These are phyloP conservation scores for Vairimorpha necatrix DNA, from an alignment of 371 early-diverging fungal species.

Conservation along the genomic window DNA sequence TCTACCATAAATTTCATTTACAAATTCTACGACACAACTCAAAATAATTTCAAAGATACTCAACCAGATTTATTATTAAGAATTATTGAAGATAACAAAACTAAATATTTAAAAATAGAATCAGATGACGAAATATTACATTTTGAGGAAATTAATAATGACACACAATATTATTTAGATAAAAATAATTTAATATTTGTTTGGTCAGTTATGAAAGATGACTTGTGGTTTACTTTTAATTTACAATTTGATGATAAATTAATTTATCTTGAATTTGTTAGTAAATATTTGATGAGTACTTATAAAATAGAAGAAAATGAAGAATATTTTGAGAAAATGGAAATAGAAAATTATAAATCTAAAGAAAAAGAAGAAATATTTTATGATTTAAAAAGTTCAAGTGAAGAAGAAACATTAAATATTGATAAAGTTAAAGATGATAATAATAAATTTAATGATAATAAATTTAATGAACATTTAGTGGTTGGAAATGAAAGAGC, in stretches of 20 bases:
- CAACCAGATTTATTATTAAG: neutral
- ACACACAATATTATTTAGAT: conserved; percentile 65
- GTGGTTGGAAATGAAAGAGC: conserved; percentile 58
- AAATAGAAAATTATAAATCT: conserved; percentile 40
- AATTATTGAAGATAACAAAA: conserved; percentile 22
- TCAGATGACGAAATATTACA: conserved; percentile 57
- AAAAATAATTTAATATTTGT: conserved; percentile 61
- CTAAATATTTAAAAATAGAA: conserved; percentile 54
- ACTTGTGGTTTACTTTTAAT: conserved; percentile 53
- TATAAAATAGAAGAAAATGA: conserved; percentile 29
- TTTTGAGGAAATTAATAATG: conserved; percentile 55
- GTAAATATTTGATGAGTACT: conserved; percentile 48
- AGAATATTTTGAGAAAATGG: conserved; percentile 55
- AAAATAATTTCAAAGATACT: conserved; percentile 16
- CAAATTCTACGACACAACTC: conserved; percentile 12
- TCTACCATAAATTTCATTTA: conserved; percentile 7
- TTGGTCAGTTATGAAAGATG: conserved; percentile 56
- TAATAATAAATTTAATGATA: conserved; percentile 29
- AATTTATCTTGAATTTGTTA: conserved; percentile 60
- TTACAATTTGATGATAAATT: conserved; percentile 54
- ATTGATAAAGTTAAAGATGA: conserved; percentile 17
- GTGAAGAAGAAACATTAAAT: conserved; percentile 25
- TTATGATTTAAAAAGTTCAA: conserved; percentile 6
- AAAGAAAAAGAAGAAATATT: conserved; percentile 21
- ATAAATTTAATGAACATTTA: conserved; percentile 57